phyloP scores from a whole-genome alignment of 495 filamentous ascomycete species.

The Thermothielavioides terrestris region DNA sequence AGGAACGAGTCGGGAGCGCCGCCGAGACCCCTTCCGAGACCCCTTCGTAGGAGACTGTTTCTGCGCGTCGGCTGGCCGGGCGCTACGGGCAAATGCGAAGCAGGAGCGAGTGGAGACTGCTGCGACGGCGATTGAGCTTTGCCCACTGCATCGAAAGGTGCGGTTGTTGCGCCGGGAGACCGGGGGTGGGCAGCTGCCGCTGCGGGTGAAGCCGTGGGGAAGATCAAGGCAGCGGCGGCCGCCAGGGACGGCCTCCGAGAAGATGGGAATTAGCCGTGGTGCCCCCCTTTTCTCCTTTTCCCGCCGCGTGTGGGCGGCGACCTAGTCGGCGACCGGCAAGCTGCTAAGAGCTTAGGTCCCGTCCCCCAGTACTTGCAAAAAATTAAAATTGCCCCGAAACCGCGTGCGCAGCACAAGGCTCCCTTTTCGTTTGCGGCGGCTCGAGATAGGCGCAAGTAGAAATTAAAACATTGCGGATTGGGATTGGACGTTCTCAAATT shows the following conservation, averaged over 20 bases:
- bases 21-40: constrained; percentile 32
- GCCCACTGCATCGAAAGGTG: constrained; percentile 31
- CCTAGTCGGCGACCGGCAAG: background rate
- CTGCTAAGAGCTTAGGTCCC: background rate
- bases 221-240: constrained; percentile 26
- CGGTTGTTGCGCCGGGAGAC: constrained; percentile 20
- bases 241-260: constrained; percentile 34
- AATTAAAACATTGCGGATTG: background rate
- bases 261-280: background rate
- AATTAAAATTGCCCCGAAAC: background rate
- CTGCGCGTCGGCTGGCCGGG: constrained; percentile 14
- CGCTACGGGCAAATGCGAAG: constrained; percentile 12
- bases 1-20: constrained; percentile 27
- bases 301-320: background rate
- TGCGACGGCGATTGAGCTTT: background rate
- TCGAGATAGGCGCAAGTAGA: no score
- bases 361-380: no score
- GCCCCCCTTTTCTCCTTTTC: background rate
- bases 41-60: constrained; percentile 34
- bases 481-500: background rate
- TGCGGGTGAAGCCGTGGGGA: constrained; percentile 41
- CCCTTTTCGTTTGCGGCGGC: no score
- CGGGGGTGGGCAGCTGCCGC: constrained; percentile 24
- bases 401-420: no score
- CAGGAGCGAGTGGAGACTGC: constrained; percentile 21